Percentiles rank a stretch among this genome's conserved stretches.
Conservation (phyloP, 176 grass and related monocot genomes). For the Thinopyrum elongatum region DNA sequence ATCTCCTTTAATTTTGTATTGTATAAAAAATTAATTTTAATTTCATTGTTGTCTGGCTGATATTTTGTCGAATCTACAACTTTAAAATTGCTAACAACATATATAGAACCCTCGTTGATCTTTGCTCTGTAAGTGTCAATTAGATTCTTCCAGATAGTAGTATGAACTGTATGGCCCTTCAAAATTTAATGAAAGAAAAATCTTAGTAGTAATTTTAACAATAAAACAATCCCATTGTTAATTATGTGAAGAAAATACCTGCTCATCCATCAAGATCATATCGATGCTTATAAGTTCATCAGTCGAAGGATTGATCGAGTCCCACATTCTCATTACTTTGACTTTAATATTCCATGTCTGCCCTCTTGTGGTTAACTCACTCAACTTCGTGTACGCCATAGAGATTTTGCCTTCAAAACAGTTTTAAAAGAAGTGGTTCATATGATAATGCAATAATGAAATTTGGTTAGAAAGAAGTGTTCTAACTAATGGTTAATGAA, state of each 20-base stretch:
- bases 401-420: background rate
- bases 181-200: background rate
- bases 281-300: background rate
- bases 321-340: background rate
- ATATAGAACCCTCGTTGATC: background rate
- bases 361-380: background rate
- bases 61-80: background rate
- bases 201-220: background rate
- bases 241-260: background rate
- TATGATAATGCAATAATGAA: background rate
- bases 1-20: constrained; percentile 1
- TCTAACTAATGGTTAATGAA: too few species aligned
- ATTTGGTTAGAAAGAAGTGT: too few species aligned
- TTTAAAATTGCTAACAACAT: background rate
- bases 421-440: background rate
- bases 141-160: background rate
- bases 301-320: background rate
- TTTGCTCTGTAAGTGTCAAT: background rate
- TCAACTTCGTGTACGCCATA: background rate
- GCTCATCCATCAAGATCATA: background rate
- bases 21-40: background rate
- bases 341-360: background rate
- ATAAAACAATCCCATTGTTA: background rate
- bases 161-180: background rate
- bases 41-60: too few species aligned